Evolutionary conservation across 495 filamentous ascomycete species (phyloP), one percentile per base, ranked within the genome.

Genomic region (Penicillium tannophilum): DNA sequence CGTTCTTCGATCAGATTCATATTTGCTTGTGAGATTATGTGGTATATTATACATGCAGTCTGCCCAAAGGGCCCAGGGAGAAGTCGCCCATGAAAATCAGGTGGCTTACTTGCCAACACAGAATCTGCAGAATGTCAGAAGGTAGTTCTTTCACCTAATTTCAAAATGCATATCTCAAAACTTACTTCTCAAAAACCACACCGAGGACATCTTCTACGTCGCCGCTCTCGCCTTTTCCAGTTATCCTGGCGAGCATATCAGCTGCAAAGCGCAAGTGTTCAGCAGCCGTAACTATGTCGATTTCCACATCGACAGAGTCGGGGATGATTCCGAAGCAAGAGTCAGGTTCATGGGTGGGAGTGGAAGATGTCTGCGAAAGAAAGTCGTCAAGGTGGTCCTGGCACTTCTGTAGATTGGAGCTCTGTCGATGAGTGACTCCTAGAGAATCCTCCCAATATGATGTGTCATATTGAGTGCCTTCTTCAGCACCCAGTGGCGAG

Each of bases 171-270:
- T 52, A 44, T 41, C 54, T 26, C 52, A 1, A 59, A 28, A 78
- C 80, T 66, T 68, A 94, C 89, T 96, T 98, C 72, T 99, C 93
- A 76, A 99, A 98, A 2, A 99, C 92, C 41, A 98, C 93, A 2
- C 95, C 95, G 58, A 99, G 74, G 2, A 98, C 92, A 66, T 98
- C 94, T 72, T 99, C 93, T 31, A 99, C 91, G 81, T 99, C 94
- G 2, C 91, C 92, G 43, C 82, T 83, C 57, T 90, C 90, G 2
- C 93, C 94, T 55, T 85, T 86, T 2, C 94, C 94, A 4, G 92
- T 98, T 59, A 97, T 96, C 62, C 86, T 85, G 2, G 90, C 88
- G 11, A 99, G 77, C 54, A 83, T 83, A 33, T 87, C 86, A 3
- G 92, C 95, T 14, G 93, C 93, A 47, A 82, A 83, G 33, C 94